Evolutionary conservation across 352 stramenopile species (phyloP).

Genomic region (Phytopythium aichiense): DNA sequence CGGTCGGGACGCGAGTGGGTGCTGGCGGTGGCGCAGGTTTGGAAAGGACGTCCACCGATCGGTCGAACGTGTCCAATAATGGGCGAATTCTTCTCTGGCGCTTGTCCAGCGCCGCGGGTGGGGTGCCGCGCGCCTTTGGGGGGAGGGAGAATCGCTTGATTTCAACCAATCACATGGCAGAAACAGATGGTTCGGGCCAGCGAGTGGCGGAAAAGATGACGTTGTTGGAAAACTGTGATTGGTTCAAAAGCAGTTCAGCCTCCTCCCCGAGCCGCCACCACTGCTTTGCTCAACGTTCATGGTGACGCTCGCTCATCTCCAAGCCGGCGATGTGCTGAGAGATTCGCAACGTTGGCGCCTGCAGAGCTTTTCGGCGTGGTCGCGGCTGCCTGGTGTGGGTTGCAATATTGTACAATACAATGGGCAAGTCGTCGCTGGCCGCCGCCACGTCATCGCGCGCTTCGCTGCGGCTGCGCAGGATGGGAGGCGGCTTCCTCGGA

Average conservation of each 20-base stretch:
- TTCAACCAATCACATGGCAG: neutral
- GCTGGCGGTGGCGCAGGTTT: neutral
- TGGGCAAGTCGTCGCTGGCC: neutral
- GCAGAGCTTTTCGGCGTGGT: neutral
- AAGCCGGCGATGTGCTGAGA: neutral
- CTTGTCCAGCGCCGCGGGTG: too few relatives aligned
- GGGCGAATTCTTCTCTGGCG: slow-evolving; percentile 4
- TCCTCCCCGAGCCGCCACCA: neutral
- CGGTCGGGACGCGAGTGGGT: neutral
- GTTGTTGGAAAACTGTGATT: neutral
- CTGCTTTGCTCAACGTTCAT: neutral
- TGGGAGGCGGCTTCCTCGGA: neutral
- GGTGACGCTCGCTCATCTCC: neutral
- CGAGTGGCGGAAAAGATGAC: neutral
- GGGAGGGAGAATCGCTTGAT: slow-evolving; percentile 3
- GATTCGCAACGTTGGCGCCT: neutral
- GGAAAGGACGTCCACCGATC: neutral
- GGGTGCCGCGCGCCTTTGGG: neutral
- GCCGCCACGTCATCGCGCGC: neutral
- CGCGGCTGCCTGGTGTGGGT: neutral
- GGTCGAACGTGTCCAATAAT: neutral
- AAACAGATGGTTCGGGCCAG: neutral
- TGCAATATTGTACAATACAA: neutral
- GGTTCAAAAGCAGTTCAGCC: neutral
- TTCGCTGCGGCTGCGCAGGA: neutral